Conservation (phyloP, 208 protist genomes). For the Porcisia hertigi region DNA sequence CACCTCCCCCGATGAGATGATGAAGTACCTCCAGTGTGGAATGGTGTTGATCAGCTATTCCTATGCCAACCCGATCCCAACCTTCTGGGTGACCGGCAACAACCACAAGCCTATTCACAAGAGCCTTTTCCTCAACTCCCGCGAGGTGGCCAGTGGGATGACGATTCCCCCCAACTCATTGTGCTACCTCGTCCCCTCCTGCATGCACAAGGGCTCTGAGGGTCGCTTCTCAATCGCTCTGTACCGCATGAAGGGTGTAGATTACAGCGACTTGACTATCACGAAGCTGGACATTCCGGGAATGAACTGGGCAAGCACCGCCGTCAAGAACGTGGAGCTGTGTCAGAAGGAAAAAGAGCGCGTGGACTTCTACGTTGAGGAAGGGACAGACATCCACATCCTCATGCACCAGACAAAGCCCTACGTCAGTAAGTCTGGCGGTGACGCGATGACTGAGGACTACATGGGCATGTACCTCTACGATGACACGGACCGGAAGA, state of each 20-base stretch:
- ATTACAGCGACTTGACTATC: conserved; percentile 58
- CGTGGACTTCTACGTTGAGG: conserved; percentile 82
- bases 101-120: conserved; percentile 77
- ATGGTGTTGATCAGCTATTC: conserved; percentile 56
- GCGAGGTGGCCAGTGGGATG: conserved; percentile 66
- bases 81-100: conserved; percentile 75
- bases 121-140: conserved; percentile 78
- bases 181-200: conserved; percentile 76
- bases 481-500: conserved; percentile 59
- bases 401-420: conserved; percentile 71
- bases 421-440: conserved; percentile 37
- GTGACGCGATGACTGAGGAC: conserved; percentile 75
- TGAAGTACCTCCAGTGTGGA: conserved; percentile 67
- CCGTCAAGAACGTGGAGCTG: conserved; percentile 43
- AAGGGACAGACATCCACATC: conserved; percentile 66
- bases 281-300: conserved; percentile 39
- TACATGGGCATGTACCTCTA: conserved; percentile 90
- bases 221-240: conserved; percentile 49
- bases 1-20: conserved; percentile 36
- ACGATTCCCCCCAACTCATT: conserved; percentile 58
- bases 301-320: conserved; percentile 50
- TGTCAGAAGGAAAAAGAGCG: conserved; percentile 51
- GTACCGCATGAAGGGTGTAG: conserved; percentile 45
- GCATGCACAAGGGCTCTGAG: conserved; percentile 57
- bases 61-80: conserved; percentile 42